Evolutionary conservation across 2,329 filamentous ascomycete species (phyloP).

Genomic region (Xenosphaeropsis pyriputrescens): DNA sequence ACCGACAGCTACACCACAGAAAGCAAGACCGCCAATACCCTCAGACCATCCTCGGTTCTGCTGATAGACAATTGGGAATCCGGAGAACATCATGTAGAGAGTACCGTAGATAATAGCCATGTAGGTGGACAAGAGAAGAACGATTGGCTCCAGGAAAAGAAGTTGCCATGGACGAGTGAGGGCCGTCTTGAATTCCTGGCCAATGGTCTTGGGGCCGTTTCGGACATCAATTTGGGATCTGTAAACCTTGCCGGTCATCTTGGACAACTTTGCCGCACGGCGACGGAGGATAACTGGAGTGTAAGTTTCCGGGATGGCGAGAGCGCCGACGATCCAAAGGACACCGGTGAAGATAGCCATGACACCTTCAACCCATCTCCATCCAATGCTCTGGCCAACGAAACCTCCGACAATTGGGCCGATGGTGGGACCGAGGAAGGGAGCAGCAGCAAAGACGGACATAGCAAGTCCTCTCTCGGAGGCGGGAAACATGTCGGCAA

Average conservation of each 20-base stretch:
- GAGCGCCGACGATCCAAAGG: slow-evolving; percentile 35
- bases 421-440: slow-evolving; percentile 4
- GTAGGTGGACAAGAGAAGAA: slow-evolving; percentile 49
- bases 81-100: slow-evolving; percentile 41
- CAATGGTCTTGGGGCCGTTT: slow-evolving; percentile 26
- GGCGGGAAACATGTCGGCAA: slow-evolving; percentile 10
- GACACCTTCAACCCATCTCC: slow-evolving; percentile 53
- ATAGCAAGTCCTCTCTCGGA: slow-evolving; percentile 4
- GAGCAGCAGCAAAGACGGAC: slow-evolving; percentile 1
- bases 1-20: slow-evolving; percentile 54
- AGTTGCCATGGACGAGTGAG: slow-evolving; percentile 55
- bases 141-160: slow-evolving; percentile 56
- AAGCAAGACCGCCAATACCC: slow-evolving; percentile 47
- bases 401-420: slow-evolving; percentile 34
- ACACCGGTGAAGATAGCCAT: slow-evolving; percentile 45
- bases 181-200: slow-evolving; percentile 35
- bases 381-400: slow-evolving; percentile 43
- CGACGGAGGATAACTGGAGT: slow-evolving; percentile 35
- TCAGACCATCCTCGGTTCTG: slow-evolving; percentile 39
- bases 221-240: slow-evolving; percentile 33
- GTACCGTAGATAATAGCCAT: slow-evolving; percentile 45
- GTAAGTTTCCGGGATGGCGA: slow-evolving; percentile 43
- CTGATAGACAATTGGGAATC: slow-evolving; percentile 54
- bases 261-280: slow-evolving; percentile 32
- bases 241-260: slow-evolving; percentile 38